Percentiles rank a stretch among this genome's conserved stretches.
These are phyloP conservation scores for Chaetomium strumarium DNA, from an alignment of 2,329 filamentous ascomycete genomes.

Conservation along the genomic window DNA sequence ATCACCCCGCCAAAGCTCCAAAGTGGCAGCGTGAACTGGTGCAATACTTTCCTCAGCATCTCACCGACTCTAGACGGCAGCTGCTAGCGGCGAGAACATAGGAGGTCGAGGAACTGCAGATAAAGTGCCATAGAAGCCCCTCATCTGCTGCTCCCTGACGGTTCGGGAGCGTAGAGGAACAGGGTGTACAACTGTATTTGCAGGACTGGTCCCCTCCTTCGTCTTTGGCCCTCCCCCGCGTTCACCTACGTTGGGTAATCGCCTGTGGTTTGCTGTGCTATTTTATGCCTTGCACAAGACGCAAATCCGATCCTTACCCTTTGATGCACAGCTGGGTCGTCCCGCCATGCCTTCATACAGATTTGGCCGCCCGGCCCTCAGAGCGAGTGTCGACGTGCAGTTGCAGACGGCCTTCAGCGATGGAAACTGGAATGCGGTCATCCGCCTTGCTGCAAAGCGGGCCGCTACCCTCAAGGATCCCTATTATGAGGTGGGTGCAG, in stretches of 20 bases:
- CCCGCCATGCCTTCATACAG: constrained; percentile 24
- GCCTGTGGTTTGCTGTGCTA: not conserved
- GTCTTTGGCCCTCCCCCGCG: not conserved
- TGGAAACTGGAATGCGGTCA: constrained; percentile 46
- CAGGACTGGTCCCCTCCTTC: not conserved
- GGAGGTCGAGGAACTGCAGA: not conserved
- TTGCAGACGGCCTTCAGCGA: constrained; percentile 51
- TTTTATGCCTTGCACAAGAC: not conserved
- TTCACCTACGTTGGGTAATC: not conserved
- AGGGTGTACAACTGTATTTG: not conserved
- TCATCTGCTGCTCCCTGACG: too few relatives aligned
- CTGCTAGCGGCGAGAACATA: not conserved
- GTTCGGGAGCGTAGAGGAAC: not conserved
- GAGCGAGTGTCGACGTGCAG: constrained; percentile 47
- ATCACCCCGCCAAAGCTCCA: not conserved
- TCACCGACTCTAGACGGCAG: not conserved
- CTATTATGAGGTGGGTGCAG: constrained; percentile 47
- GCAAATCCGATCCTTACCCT: not conserved
- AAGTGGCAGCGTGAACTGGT: too few relatives aligned
- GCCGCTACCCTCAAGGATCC: constrained; percentile 44
- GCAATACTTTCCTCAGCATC: not conserved
- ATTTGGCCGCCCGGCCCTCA: constrained; percentile 36
- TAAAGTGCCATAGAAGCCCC: not conserved
- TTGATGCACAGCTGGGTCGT: not conserved
- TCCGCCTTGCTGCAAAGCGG: constrained; percentile 48